These are phyloP conservation scores for Monilinia aucupariae DNA, from an alignment of 2,329 filamentous ascomycete species.

Conservation along the genomic window DNA sequence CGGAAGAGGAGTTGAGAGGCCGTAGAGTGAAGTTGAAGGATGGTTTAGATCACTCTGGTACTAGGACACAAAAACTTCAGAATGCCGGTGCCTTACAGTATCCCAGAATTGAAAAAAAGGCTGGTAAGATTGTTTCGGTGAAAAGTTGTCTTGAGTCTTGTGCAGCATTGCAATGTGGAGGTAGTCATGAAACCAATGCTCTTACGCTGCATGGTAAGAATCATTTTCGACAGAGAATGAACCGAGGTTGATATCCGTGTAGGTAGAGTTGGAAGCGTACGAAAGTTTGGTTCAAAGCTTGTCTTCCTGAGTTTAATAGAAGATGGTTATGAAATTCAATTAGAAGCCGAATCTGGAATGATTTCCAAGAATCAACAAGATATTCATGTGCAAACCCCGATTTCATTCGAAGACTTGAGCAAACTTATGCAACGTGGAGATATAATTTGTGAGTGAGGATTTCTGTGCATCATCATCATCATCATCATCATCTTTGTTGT, in stretches of 20 bases:
- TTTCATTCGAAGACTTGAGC: slow-evolving; percentile 54
- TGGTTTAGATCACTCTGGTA: not conserved
- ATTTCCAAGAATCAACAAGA: slow-evolving; percentile 41
- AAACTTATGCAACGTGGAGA: slow-evolving; percentile 73
- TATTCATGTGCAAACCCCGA: slow-evolving; percentile 6
- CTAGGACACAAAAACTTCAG: slow-evolving; percentile 7
- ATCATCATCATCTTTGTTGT: not conserved
- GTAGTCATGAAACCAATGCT: not conserved
- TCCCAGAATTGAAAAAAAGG: slow-evolving; percentile 11
- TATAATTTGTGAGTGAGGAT: slow-evolving; percentile 62
- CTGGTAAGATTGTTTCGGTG: not conserved
- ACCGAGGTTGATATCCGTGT: slow-evolving; percentile 7
- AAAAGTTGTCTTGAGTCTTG: slow-evolving; percentile 5
- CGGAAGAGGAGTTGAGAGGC: not conserved
- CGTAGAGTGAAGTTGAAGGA: not conserved
- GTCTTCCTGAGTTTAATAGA: slow-evolving; percentile 78
- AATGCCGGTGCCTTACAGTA: not conserved
- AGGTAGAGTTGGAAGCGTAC: slow-evolving; percentile 69
- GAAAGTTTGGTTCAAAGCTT: slow-evolving; percentile 62
- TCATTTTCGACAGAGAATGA: not conserved
- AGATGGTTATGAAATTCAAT: slow-evolving; percentile 67
- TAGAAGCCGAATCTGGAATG: slow-evolving; percentile 55
- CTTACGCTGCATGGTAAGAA: slow-evolving; percentile 24
- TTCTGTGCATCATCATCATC: not conserved
- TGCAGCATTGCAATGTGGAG: not conserved